Evolutionary conservation across 306 rosid genomes (phyloP).

Genomic region (Ammopiptanthus mongolicus): DNA sequence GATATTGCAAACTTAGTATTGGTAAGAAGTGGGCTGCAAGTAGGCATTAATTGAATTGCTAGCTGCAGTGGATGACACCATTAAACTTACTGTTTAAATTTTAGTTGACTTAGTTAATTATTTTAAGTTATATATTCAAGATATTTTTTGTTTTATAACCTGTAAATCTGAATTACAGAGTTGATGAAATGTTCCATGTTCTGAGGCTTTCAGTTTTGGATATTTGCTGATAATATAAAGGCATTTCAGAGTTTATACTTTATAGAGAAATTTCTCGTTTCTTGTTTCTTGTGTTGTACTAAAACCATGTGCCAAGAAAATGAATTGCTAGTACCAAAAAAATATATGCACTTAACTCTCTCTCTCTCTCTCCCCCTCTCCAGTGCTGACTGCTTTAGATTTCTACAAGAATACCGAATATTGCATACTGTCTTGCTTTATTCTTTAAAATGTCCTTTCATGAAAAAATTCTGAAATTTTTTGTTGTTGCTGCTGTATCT

Average conservation of each 20-base stretch:
- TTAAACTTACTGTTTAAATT: background rate
- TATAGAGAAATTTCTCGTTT: no score
- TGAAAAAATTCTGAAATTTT: no score
- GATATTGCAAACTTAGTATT: no score
- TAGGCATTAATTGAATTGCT: background rate
- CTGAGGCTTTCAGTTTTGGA: background rate
- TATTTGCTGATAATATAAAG: background rate
- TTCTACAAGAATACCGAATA: background rate
- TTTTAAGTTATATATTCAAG: background rate
- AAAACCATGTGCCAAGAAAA: no score
- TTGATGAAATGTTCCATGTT: background rate
- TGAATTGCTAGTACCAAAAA: no score
- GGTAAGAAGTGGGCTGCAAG: no score
- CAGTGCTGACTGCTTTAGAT: background rate
- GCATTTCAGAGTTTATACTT: background rate
- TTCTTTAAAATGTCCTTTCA: no score
- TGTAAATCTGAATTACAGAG: background rate
- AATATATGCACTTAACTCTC: background rate
- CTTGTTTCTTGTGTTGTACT: no score
- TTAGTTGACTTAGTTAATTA: background rate
- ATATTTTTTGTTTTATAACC: background rate
- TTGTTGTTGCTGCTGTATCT: no score
- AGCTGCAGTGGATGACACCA: background rate
- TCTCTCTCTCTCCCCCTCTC: background rate
- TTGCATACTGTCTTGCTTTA: no score